Evolutionary conservation across 1,139 yeast genomes (phyloP), one percentile per base, ranked within the genome.

Genomic region (Yamadazyma membranifaciens): DNA sequence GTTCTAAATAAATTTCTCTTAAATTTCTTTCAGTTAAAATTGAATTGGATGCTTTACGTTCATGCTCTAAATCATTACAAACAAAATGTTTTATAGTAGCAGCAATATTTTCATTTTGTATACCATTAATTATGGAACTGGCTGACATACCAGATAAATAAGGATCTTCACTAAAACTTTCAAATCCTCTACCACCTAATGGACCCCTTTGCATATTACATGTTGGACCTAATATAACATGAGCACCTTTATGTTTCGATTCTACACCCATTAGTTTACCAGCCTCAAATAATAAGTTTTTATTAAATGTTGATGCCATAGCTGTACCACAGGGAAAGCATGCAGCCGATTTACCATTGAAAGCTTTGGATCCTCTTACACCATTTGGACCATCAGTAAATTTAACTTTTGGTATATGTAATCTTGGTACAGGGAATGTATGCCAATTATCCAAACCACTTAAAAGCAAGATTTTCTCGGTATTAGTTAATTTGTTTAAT

Each of bases 71-170:
- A 54, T 81, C 86, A 49, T 80, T 80, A 55, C 81, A 73, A 26
- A 78, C 80, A 57, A 57, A 80, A 56, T 80, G 84, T 60, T 80
- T 80, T 47, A 79, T 67, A 17, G 82, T 73, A 6, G 84, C 83
- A 39, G 72, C 76, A 45, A 80, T 62, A 24, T 75, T 45, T 39
- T 51, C 47, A 38, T 45, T 46, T 46, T 65, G 68, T 39, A 64
- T 62, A 16, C 70, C 69, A 34, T 56, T 55, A 34, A 65, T 54
- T 28, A 65, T 52, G 12, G 59, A 41, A 6, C 55, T 53, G 22
- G 68, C 59, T 10, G 60, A 58, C 40, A 54, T 49, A 12, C 69
- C 70, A 0, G 67, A 58, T 36, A 65, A 57, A 39, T 55, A 51
- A 11, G 69, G 69, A 45, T 64, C 69, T 47, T 65, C 69, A 16